Base-by-base conservation (phyloP, 345 rosid genomes). In the Atalantia buxifolia region DNA sequence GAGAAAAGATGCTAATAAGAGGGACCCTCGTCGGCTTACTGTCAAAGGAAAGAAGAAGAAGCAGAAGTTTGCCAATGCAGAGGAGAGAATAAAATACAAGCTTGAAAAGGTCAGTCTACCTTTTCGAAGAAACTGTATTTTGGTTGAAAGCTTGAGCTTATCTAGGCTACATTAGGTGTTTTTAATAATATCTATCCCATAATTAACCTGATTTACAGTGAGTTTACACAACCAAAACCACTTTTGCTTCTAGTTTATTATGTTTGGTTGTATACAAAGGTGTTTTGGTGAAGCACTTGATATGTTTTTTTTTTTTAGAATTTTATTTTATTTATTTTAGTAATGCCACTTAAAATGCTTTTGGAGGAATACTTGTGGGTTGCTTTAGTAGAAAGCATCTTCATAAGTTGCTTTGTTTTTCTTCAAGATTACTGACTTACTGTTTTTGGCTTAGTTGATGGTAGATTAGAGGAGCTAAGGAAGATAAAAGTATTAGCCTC, bases 1-100 rank as follows among this genome's bases (percentile, higher is more conserved):
- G 78, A 85, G 97, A 50, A 96, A 89, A 80, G 93, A 94, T 6
- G 97, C 98, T 64, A 94, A 96, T 78, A 91, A 80, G 88, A 92
- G 66, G 81, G 95, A 92, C 80, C 99, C 99, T 0, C 87, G 99
- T 7, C 72, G 83, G 67, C 90, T 96, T 42, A 90, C 91, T 31
- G 84, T 89, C 70, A 91, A 89, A 69, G 81, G 95, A 80, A 92
- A 90, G 84, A 92, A 59, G 81, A 84, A 77, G 84, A 85, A 83
- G 75, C 85, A 68, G 80, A 94, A 84, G 77, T 94, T 91, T 88
- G 89, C 86, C 21, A 90, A 85, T 87, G 90, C 88, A 14, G 98
- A 88, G 85, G 98, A 96, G 79, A 89, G 89, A 84, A 83, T 94
- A 53, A 90, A 89, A 80, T 64, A 81, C 82, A 96, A 93, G 88